These are phyloP conservation scores for Xylaria polymorpha DNA, from an alignment of 2,329 filamentous ascomycete genomes.

Conservation along the genomic window DNA sequence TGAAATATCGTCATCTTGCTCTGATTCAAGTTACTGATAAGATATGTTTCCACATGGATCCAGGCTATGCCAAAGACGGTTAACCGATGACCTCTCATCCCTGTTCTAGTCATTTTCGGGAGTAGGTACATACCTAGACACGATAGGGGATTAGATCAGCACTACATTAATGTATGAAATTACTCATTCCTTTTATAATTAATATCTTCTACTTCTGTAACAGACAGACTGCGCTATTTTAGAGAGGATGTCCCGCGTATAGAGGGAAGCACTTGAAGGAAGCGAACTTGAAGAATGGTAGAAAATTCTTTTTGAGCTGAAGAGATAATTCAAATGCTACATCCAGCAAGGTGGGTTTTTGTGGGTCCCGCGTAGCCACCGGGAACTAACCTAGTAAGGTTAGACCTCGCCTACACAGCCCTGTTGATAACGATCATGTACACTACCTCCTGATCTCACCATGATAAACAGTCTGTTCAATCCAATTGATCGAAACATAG, in stretches of 20 bases:
- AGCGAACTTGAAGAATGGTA: background rate
- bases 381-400: background rate
- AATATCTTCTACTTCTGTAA: no score
- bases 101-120: background rate
- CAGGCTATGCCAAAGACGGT: background rate
- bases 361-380: background rate
- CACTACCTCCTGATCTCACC: background rate
- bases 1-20: background rate
- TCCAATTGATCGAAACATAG: background rate
- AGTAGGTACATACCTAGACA: no score
- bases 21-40: background rate
- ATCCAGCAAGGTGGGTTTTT: background rate
- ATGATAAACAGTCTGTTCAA: background rate
- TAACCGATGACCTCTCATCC: background rate
- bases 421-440: background rate
- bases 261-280: background rate
- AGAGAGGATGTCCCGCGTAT: background rate
- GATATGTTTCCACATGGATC: background rate
- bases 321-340: background rate
- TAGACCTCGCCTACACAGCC: background rate
- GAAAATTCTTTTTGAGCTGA: background rate
- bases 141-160: background rate
- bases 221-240: background rate
- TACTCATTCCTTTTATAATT: background rate
- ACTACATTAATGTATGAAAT: background rate